Conservation (phyloP, 2,329 filamentous ascomycete species). For the Alternaria hordeiaustralica region DNA sequence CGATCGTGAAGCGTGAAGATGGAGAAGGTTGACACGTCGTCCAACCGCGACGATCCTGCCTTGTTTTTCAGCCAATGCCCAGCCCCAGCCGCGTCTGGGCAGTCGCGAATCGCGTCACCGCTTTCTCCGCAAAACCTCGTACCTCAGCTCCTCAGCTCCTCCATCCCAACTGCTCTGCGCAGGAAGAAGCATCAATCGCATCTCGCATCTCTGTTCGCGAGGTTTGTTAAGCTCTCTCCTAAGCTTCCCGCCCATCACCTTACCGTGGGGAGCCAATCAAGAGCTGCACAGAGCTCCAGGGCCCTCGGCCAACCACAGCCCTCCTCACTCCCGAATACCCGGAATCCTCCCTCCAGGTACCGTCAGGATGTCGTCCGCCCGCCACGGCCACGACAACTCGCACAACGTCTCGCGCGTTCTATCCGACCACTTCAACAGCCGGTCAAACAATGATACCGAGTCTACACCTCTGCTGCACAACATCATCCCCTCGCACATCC, state of each 20-base stretch:
- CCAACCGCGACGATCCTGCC: constrained; percentile 1
- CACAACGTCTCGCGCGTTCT: constrained; percentile 12
- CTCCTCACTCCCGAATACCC: not conserved
- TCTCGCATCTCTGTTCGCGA: not conserved
- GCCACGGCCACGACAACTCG: constrained; percentile 14
- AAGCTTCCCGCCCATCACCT: too few relatives aligned
- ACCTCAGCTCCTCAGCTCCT: constrained; percentile 7
- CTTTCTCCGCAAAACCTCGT: not conserved
- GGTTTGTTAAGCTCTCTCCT: too few relatives aligned
- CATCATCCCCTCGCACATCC: constrained; percentile 44
- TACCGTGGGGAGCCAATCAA: not conserved
- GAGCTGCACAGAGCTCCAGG: not conserved
- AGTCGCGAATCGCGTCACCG: constrained; percentile 6
- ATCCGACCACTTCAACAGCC: constrained; percentile 18
- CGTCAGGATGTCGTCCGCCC: constrained; percentile 11
- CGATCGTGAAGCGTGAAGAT: not conserved
- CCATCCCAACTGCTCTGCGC: constrained; percentile 1
- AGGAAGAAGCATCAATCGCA: not conserved
- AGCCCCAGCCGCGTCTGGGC: constrained; percentile 9
- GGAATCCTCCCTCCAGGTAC: not conserved
- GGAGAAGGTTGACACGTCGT: not conserved
- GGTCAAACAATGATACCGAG: constrained; percentile 25
- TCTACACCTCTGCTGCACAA: constrained; percentile 40
- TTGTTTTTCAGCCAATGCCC: not conserved
- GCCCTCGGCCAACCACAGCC: not conserved